Evolutionary conservation across 176 grass and related monocot genomes (phyloP).

Genomic region (Musa beccarii): DNA sequence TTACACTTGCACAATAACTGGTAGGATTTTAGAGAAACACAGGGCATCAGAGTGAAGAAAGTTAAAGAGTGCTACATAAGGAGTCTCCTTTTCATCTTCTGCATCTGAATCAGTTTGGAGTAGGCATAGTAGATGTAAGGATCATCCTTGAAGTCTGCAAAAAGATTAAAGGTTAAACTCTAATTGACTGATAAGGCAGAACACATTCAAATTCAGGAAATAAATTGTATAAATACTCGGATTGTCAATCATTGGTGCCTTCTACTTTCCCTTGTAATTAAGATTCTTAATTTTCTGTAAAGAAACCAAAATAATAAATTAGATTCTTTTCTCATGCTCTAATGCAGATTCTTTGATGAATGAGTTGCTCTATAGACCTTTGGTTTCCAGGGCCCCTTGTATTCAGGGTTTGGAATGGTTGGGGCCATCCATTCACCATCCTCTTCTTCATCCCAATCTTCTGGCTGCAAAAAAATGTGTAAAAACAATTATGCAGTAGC

Average conservation of each 20-base stretch:
- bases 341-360: neutral
- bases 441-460: slow-evolving; percentile 45
- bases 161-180: slow-evolving; percentile 28
- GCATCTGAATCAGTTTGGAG: neutral
- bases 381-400: slow-evolving; percentile 43
- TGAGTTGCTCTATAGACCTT: slow-evolving; percentile 4
- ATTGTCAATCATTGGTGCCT: no score
- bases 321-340: neutral
- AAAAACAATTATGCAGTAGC: no score
- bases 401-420: slow-evolving; percentile 49
- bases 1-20: neutral
- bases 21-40: neutral
- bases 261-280: slow-evolving; percentile 45
- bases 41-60: no score
- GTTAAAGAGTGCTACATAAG: neutral
- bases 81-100: neutral
- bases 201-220: no score
- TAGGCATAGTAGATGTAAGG: neutral
- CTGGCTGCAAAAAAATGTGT: neutral
- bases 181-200: no score
- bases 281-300: slow-evolving; percentile 47
- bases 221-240: no score
- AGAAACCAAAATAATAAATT: slow-evolving; percentile 10
- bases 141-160: neutral
- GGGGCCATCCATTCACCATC: slow-evolving; percentile 57